Evolutionary conservation across 495 filamentous ascomycete genomes (phyloP).

Genomic region (Glonium stellatum): DNA sequence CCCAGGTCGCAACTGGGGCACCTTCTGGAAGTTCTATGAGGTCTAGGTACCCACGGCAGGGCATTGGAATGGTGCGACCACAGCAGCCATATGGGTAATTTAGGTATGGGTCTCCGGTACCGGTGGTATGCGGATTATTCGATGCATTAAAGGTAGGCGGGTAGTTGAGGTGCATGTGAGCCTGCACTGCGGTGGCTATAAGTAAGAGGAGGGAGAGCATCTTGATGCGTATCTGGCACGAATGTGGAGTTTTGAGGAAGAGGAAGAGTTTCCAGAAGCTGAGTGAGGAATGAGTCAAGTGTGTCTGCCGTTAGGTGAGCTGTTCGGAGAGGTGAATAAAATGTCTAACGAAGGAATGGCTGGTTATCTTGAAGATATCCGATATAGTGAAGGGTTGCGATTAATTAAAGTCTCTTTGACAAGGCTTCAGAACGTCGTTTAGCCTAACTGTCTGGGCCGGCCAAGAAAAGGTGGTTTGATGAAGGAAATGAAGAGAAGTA

Average conservation of each 20-base stretch:
- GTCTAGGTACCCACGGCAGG: constrained; percentile 34
- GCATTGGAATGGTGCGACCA: constrained; percentile 13
- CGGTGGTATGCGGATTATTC: constrained; percentile 33
- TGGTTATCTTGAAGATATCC: not conserved
- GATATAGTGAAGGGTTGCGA: not conserved
- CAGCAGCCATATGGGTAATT: constrained; percentile 37
- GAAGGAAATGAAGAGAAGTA: not conserved
- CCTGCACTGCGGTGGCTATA: constrained; percentile 1
- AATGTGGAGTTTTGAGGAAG: not conserved
- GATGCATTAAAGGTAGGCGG: constrained; percentile 31
- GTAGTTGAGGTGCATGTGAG: constrained; percentile 34
- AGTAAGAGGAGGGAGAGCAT: constrained; percentile 1
- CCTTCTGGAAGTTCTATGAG: constrained; percentile 34
- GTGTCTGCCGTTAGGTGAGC: too few relatives aligned
- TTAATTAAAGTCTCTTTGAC: not conserved
- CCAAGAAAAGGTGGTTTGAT: not conserved
- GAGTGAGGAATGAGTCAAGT: not conserved
- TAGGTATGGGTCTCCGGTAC: constrained; percentile 29
- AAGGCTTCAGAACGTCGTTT: too few relatives aligned
- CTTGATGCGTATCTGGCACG: constrained; percentile 10
- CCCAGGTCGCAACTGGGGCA: constrained; percentile 32
- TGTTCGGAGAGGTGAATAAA: not conserved
- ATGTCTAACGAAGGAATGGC: not conserved
- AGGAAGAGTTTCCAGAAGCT: not conserved
- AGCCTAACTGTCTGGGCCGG: too few relatives aligned